Conservation (phyloP, 2,329 filamentous ascomycete species). For the Diaporthe caulivora region DNA sequence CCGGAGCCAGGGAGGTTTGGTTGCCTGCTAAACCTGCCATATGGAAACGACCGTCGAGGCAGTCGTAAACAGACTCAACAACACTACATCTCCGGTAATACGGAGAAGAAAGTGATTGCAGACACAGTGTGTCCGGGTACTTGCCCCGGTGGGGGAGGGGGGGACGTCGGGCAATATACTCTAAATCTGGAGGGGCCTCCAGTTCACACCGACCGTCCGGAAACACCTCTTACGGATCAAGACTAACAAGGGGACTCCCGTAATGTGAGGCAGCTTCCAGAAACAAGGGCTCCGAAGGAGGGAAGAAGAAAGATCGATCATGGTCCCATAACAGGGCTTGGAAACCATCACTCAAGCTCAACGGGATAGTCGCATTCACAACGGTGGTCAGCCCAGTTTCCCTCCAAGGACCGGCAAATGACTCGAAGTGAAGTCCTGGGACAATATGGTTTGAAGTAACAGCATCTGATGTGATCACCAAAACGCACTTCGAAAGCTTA, state of each 20-base stretch:
- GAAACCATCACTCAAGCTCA: too few relatives aligned
- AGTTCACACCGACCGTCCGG: background rate
- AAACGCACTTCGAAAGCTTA: conserved; percentile 19
- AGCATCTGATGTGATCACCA: background rate
- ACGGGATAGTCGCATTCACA: background rate
- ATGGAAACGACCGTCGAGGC: background rate
- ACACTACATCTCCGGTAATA: background rate
- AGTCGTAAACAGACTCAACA: background rate
- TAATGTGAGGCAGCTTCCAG: background rate
- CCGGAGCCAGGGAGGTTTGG: background rate
- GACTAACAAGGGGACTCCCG: too few relatives aligned
- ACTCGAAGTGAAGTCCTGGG: background rate
- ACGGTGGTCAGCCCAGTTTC: background rate
- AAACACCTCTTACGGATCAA: too few relatives aligned
- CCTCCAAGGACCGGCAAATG: background rate
- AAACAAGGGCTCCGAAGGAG: background rate
- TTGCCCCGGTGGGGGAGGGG: background rate
- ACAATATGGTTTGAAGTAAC: background rate
- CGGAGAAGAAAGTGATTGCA: background rate
- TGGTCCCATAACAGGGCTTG: background rate
- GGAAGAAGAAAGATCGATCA: background rate
- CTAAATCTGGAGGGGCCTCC: background rate
- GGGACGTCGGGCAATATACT: background rate
- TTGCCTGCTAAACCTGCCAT: conserved; percentile 1
- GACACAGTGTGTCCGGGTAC: too few relatives aligned